A percentile compares a stretch with the other conserved stretches of the same genome.
These are phyloP conservation scores for Ceratocystis eucalypticola DNA, from an alignment of 2,329 filamentous ascomycete genomes.

Conservation along the genomic window DNA sequence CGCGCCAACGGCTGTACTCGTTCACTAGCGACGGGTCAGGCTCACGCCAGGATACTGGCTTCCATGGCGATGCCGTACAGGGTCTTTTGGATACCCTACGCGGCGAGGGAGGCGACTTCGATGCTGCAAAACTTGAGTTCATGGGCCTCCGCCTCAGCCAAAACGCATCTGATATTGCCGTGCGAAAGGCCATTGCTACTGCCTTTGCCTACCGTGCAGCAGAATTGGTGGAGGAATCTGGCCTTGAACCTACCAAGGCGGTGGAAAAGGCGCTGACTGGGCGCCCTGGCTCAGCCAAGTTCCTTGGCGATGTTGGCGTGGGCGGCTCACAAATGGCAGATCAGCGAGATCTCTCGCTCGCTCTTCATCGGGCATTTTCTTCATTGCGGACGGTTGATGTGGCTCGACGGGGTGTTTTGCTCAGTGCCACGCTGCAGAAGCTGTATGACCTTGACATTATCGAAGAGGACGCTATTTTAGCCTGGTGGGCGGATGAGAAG, in stretches of 20 bases:
- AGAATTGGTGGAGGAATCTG: conserved; percentile 46
- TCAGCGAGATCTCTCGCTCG: conserved; percentile 72
- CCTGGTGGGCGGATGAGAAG: conserved; percentile 72
- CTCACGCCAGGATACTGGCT: conserved; percentile 42
- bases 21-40: conserved; percentile 62
- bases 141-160: conserved; percentile 83
- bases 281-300: conserved; percentile 40
- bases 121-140: conserved; percentile 72
- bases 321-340: conserved; percentile 55
- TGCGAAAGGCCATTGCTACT: conserved; percentile 72
- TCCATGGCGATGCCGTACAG: conserved; percentile 75
- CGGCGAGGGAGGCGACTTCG: conserved; percentile 63
- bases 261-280: conserved; percentile 47
- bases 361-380: conserved; percentile 66
- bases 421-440: conserved; percentile 69
- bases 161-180: conserved; percentile 78
- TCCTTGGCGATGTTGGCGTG: conserved; percentile 46
- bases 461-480: conserved; percentile 75
- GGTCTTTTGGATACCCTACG: conserved; percentile 79
- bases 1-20: conserved; percentile 52
- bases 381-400: conserved; percentile 46
- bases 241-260: conserved; percentile 48
- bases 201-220: conserved; percentile 73
- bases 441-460: conserved; percentile 73
- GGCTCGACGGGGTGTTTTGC: conserved; percentile 42